phyloP scores from a whole-genome alignment of 176 grass and related monocot species.

The Eleusine coracana region DNA sequence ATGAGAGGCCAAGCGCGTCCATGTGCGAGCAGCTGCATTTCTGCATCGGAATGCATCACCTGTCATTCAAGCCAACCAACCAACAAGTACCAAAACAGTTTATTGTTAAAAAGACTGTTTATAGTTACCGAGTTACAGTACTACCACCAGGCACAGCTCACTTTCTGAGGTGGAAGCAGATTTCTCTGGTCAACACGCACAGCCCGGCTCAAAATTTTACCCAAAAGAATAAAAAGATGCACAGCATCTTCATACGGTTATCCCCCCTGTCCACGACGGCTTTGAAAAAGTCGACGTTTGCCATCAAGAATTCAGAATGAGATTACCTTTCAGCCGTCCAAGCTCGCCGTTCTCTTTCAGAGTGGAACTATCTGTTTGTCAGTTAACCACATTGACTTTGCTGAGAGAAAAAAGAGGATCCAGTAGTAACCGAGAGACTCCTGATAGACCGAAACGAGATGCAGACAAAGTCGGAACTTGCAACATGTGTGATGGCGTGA shows the following conservation, averaged over 20 bases:
- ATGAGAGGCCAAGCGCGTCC: slow-evolving; percentile 34
- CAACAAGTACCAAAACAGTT: neutral
- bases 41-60: neutral
- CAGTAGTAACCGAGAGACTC: neutral
- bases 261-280: neutral
- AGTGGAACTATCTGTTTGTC: neutral
- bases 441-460: neutral
- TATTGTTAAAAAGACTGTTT: neutral
- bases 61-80: slow-evolving; percentile 9
- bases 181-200: neutral
- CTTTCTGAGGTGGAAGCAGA: neutral
- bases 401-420: neutral
- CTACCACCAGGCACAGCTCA: neutral
- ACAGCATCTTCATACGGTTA: neutral
- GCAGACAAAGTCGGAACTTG: neutral
- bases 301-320: neutral
- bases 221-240: neutral
- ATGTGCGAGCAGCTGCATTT: neutral
- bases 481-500: neutral
- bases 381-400: slow-evolving; percentile 19
- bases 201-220: no score
- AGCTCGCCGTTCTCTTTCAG: slow-evolving; percentile 4
- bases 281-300: neutral
- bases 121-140: neutral
- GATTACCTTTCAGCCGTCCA: slow-evolving; percentile 8